Percentiles rank a stretch among this genome's conserved stretches.
Conservation (phyloP, 2,329 filamentous ascomycete genomes). For the Colletotrichum eleusines region DNA sequence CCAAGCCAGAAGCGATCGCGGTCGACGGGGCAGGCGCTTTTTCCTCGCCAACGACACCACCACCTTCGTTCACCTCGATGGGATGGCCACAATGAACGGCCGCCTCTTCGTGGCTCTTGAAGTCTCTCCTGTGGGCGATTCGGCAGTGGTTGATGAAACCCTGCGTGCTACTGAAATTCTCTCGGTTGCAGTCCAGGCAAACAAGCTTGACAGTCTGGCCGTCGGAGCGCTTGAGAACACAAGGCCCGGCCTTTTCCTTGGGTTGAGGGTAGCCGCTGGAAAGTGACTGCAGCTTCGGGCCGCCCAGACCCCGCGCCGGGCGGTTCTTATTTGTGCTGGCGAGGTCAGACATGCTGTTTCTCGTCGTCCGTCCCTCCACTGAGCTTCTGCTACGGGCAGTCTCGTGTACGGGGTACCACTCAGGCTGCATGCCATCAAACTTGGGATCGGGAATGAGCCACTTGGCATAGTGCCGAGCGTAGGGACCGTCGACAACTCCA, state of each 20-base stretch:
- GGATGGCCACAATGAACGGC: constrained; percentile 88
- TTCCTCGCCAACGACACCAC: constrained; percentile 53
- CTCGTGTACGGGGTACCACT: constrained; percentile 58
- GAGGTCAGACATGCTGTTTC: constrained; percentile 76
- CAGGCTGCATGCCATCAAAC: constrained; percentile 78
- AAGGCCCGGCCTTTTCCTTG: constrained; percentile 87
- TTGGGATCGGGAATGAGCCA: constrained; percentile 92
- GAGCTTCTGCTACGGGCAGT: constrained; percentile 59
- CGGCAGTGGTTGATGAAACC: constrained; percentile 99
- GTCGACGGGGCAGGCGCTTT: constrained; percentile 37
- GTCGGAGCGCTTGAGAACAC: constrained; percentile 87
- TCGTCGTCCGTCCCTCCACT: constrained; percentile 81
- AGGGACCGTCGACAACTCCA: constrained; percentile 91
- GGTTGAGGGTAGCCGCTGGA: constrained; percentile 77
- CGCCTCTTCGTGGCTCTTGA: constrained; percentile 95
- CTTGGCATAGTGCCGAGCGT: constrained; percentile 92
- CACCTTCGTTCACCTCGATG: constrained; percentile 76
- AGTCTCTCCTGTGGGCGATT: constrained; percentile 92
- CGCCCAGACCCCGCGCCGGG: constrained; percentile 61
- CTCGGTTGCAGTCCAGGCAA: constrained; percentile 87
- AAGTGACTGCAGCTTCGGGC: constrained; percentile 76
- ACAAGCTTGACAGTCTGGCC: constrained; percentile 89
- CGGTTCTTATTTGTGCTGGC: constrained; percentile 62
- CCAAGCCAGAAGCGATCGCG: constrained; percentile 60
- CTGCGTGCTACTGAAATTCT: constrained; percentile 95